These are phyloP conservation scores for Fonsecaea pedrosoi DNA, from an alignment of 2,329 filamentous ascomycete genomes.

Conservation along the genomic window DNA sequence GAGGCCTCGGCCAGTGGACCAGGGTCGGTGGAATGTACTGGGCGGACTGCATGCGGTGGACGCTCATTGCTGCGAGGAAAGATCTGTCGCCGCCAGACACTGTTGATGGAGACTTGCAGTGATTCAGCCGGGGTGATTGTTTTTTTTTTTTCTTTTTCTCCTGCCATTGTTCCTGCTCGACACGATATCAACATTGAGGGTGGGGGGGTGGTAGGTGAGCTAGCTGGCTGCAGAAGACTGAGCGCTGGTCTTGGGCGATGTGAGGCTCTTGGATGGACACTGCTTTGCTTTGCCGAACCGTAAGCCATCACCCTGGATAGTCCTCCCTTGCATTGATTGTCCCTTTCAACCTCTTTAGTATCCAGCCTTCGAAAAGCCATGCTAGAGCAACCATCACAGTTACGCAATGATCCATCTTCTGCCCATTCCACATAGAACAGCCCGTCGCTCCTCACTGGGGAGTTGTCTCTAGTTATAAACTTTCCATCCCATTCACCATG, in stretches of 20 bases:
- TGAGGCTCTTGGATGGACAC: too few species aligned
- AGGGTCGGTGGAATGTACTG: slow-evolving; percentile 17
- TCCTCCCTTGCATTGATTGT: too few species aligned
- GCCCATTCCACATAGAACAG: too few species aligned
- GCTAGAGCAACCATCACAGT: too few species aligned
- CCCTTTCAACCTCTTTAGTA: too few species aligned
- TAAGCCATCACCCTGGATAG: too few species aligned
- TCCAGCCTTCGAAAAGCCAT: too few species aligned
- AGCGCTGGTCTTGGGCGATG: not conserved
- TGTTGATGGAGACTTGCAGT: not conserved
- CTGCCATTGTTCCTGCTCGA: not conserved
- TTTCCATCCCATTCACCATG: too few species aligned
- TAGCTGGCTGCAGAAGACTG: not conserved
- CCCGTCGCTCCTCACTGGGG: too few species aligned
- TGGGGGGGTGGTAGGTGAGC: not conserved
- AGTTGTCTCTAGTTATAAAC: too few species aligned
- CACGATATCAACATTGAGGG: not conserved
- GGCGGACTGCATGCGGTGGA: slow-evolving; percentile 22
- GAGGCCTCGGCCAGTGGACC: slow-evolving; percentile 1
- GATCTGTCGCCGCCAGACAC: slow-evolving; percentile 14
- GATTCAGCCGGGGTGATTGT: not conserved
- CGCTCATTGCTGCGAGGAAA: slow-evolving; percentile 1
- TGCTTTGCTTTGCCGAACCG: too few species aligned
- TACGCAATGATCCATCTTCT: too few species aligned
- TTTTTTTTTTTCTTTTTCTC: not conserved